Evolutionary conservation across 2,329 filamentous ascomycete species (phyloP), one percentile per base, ranked within the genome.

Genomic region (Scedosporium dehoogii): DNA sequence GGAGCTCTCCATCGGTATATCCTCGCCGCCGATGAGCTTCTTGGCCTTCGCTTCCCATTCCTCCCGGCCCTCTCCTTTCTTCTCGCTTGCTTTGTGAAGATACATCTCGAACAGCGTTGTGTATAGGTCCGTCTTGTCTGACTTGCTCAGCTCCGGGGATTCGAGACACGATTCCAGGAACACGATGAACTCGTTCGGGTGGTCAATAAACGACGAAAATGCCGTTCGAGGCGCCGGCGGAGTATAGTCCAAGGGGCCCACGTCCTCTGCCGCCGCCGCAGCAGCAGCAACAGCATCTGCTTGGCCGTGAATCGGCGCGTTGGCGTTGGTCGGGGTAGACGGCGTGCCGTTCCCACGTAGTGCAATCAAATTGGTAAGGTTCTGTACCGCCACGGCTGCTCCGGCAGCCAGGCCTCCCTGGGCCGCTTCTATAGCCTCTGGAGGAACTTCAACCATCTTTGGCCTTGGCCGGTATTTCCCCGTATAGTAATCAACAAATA

Each of bases 61-160:
- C 68, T 89, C 84, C 66, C 88, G 86, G 65, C 92, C 75, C 57
- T 80, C 78, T 9, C 87, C 87, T 69, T 87, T 90, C 69, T 88
- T 88, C 63, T 87, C 85, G 64, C 86, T 89, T 23, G 93, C 90
- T 68, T 92, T 94, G 73, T 96, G 90, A 7, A 99, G 79, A 71
- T 97, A 99, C 89, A 99, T 97, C 73, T 99, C 96, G 70, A 99
- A 97, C 14, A 99, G 74, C 0, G 96, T 97, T 0, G 93, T 97
- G 70, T 94, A 94, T 16, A 99, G 81, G 72, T 99, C 96, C 1
- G 88, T 84, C 66, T 86, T 89, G 71, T 97, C 90, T 7, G 85
- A 82, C 42, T 89, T 81, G 21, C 85, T 85, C n/a, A 96, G 74
- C 23, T 83, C 81, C 21, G 86, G 79, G 63, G 92, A 87, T 59